Percentiles rank a stretch among this genome's conserved stretches.
Conservation (phyloP, 768 basidiomycete genomes). For the Sporobolomyces roseus region DNA sequence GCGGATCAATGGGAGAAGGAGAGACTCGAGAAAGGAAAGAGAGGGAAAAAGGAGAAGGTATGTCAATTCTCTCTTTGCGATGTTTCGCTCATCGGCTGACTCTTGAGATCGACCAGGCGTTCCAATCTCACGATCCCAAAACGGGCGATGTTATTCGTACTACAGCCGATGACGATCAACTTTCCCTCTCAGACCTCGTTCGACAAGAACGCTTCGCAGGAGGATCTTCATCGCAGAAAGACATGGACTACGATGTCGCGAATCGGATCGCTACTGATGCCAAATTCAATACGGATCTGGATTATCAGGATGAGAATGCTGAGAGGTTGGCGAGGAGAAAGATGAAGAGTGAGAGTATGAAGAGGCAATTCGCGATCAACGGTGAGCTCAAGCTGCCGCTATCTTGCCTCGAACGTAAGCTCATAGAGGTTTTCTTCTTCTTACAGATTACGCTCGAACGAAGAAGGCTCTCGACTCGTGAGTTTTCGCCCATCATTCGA, state of each 20-base stretch:
- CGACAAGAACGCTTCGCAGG: constrained; percentile 87
- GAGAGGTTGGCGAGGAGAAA: constrained; percentile 87
- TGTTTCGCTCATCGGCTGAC: neutral
- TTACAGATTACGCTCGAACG: constrained; percentile 86
- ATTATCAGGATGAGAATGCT: constrained; percentile 96
- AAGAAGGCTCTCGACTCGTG: constrained; percentile 83
- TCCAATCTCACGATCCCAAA: constrained; percentile 83
- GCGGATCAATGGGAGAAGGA: constrained; percentile 57
- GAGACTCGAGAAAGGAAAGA: constrained; percentile 60
- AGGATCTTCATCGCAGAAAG: constrained; percentile 84
- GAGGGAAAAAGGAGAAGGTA: constrained; percentile 69
- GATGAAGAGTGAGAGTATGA: constrained; percentile 95
- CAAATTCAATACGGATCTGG: constrained; percentile 82
- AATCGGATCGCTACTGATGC: constrained; percentile 80
- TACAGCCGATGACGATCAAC: constrained; percentile 83
- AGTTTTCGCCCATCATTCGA: neutral
- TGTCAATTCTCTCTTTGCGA: neutral
- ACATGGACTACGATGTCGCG: constrained; percentile 84
- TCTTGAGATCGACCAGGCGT: constrained; percentile 50
- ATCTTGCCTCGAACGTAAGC: no score
- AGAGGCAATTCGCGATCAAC: constrained; percentile 91
- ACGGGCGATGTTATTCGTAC: constrained; percentile 84
- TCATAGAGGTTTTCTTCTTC: neutral
- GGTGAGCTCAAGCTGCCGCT: constrained; percentile 54
- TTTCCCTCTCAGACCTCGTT: constrained; percentile 83